Evolutionary conservation across 805 yeast genomes (phyloP), one percentile per base, ranked within the genome.

Genomic region (Aciculoconidium aculeatum): DNA sequence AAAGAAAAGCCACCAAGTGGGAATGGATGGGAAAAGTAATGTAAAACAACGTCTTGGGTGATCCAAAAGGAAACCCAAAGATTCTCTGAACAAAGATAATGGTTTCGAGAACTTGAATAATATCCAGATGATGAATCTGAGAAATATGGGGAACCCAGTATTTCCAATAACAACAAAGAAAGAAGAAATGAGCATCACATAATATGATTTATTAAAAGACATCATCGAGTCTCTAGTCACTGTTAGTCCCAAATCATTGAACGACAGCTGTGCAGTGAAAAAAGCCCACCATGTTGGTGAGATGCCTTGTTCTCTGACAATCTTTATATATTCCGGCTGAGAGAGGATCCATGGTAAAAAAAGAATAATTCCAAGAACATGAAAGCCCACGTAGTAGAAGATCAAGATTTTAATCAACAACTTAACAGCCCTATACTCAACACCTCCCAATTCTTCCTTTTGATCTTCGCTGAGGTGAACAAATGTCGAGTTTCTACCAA

Each of bases 11-110:
- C 96, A 87, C 94, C 95, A 86, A 0, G 98, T 90, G 3, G 97
- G 94, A 2, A 79, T 77, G 3, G 90, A 72, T 0, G 98, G 98
- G 45, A 92, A 92, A 33, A 92, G 62, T 35, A 92, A 59, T 3
- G 97, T 87, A 49, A 90, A 92, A 52, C 98, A 92, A 47, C 99
- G 81, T 49, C 99, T 77, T 1, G 99, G 99, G 53, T 92, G 98
- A 39, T 88, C 96, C 22, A 92, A 63, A 35, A 92, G 55, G 43
- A 92, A 92, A 0, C 85, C 88, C 10, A 88, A 58, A 5, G 94
- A 80, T 47, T 92, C 97, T 34, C 71, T 72, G 37, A 49, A 58
- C 37, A 74, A 58, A 0, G 90, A 78, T 18, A 80, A 50, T 2
- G 79, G 83, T 21, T 71, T 80, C 0, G 94, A 65, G 11, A 79